Evolutionary conservation across 352 stramenopile species (phyloP).

Genomic region (Phytophthora vignae): DNA sequence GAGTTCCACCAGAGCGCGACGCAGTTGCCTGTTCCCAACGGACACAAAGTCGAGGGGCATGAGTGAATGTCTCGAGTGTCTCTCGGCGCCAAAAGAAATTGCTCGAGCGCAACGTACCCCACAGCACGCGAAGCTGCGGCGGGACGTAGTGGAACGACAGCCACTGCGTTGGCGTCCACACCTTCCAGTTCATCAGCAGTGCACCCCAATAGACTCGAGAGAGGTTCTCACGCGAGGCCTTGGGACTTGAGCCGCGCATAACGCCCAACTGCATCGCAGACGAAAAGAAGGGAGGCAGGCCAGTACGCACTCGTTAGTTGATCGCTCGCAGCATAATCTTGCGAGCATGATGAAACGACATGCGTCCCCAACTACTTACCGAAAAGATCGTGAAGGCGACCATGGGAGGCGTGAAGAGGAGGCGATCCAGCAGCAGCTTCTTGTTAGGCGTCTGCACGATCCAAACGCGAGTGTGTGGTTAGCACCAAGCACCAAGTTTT

Average conservation of each 20-base stretch:
- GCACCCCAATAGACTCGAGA: constrained; percentile 56
- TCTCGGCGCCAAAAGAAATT: constrained; percentile 10
- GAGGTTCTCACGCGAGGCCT: constrained; percentile 56
- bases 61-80: not conserved
- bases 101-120: constrained; percentile 53
- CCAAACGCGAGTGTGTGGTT: not conserved
- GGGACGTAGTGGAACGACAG: constrained; percentile 82
- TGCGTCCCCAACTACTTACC: constrained; percentile 26
- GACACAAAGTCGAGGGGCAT: constrained; percentile 10
- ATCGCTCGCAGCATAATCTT: not conserved
- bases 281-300: not conserved
- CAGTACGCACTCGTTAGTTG: not conserved
- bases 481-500: not conserved
- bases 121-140: constrained; percentile 73
- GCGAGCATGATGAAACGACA: not conserved
- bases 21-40: constrained; percentile 59
- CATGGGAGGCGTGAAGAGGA: constrained; percentile 74
- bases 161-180: constrained; percentile 78
- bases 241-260: constrained; percentile 59
- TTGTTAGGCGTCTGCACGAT: constrained; percentile 68
- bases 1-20: constrained; percentile 83
- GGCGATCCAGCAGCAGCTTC: constrained; percentile 73
- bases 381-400: constrained; percentile 77
- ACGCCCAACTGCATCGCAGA: constrained; percentile 52
- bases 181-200: constrained; percentile 75